These are phyloP conservation scores for Colletotrichum tropicale DNA, from an alignment of 2,329 filamentous ascomycete genomes.

Conservation along the genomic window DNA sequence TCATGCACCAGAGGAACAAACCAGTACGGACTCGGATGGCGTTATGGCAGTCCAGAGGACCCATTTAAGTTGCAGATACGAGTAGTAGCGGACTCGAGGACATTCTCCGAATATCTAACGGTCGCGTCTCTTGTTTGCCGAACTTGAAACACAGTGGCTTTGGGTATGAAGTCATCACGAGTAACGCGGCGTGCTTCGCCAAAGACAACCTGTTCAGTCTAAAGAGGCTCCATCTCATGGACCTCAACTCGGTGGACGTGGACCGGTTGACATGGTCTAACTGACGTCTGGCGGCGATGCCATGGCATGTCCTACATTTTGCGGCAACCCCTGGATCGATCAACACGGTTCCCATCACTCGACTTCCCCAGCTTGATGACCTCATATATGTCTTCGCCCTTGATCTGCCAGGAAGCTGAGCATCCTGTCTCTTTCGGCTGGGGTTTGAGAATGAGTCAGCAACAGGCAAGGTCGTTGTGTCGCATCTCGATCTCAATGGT, in stretches of 20 bases:
- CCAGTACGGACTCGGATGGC: neutral
- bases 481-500: neutral
- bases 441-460: neutral
- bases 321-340: neutral
- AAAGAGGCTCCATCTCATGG: neutral
- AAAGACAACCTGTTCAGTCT: neutral
- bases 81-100: neutral
- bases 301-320: neutral
- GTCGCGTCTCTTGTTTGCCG: neutral
- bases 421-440: neutral
- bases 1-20: neutral
- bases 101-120: neutral
- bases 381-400: neutral
- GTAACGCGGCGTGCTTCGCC: neutral
- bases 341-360: neutral
- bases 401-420: neutral
- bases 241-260: neutral
- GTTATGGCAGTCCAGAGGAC: neutral
- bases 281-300: neutral
- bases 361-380: neutral
- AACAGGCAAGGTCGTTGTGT: neutral
- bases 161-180: neutral
- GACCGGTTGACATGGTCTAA: neutral
- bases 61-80: neutral
- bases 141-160: neutral